Conservation (phyloP, 148 eudicot genomes). For the Diospyros lotus region DNA sequence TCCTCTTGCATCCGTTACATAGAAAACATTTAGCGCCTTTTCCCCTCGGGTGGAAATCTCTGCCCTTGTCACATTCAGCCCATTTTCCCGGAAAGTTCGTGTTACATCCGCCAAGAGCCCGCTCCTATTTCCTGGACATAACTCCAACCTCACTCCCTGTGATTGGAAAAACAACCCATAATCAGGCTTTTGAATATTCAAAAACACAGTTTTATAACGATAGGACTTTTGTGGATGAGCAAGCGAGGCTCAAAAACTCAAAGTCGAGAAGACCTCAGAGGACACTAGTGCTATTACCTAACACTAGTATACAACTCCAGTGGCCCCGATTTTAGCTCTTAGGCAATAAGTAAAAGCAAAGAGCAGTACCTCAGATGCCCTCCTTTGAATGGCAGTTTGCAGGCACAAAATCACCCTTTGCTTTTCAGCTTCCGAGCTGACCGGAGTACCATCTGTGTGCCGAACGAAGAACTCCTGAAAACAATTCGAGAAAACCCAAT, state of each 20-base stretch:
- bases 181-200: background rate
- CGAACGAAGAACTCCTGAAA: slow-evolving; percentile 82
- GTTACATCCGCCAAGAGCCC: slow-evolving; percentile 71
- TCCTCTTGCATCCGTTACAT: slow-evolving; percentile 69
- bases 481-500: background rate
- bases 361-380: slow-evolving; percentile 65
- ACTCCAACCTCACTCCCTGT: slow-evolving; percentile 81
- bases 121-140: slow-evolving; percentile 46
- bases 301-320: too few relatives aligned
- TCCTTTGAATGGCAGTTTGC: slow-evolving; percentile 67
- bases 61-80: slow-evolving; percentile 75
- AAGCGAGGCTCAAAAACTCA: too few relatives aligned
- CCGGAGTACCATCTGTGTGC: slow-evolving; percentile 80
- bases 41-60: slow-evolving; percentile 70
- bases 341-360: background rate
- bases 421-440: slow-evolving; percentile 81
- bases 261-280: too few relatives aligned
- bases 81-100: slow-evolving; percentile 78
- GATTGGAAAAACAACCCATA: background rate
- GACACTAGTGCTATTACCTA: too few relatives aligned
- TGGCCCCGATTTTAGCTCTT: too few relatives aligned
- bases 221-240: too few relatives aligned
- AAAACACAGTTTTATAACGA: background rate
- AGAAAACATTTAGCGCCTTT: slow-evolving; percentile 54
- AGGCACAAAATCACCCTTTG: slow-evolving; percentile 76